phyloP scores from a whole-genome alignment of 768 basidiomycete species.

The Sarcodon aspratus region DNA sequence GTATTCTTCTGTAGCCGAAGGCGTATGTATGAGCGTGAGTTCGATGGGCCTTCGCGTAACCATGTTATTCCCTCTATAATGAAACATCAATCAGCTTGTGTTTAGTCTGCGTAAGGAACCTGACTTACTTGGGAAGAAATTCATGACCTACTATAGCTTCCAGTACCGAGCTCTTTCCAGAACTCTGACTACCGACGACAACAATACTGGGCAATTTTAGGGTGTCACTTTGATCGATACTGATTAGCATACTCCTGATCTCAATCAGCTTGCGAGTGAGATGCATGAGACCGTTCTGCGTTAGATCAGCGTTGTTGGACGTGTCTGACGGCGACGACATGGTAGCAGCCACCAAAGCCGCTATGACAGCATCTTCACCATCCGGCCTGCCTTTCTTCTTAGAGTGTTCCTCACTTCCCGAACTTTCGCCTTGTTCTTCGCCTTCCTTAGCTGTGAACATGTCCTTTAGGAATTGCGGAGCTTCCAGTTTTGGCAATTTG shows the following conservation, averaged over 20 bases:
- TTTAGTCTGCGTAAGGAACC: not conserved
- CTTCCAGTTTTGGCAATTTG: constrained; percentile 41
- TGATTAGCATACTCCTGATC: constrained; percentile 87
- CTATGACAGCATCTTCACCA: constrained; percentile 53
- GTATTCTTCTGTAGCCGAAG: constrained; percentile 61
- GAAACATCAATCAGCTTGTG: not conserved
- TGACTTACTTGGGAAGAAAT: constrained; percentile 92
- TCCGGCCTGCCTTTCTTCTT: constrained; percentile 27
- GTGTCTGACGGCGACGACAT: constrained; percentile 67
- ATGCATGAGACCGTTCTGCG: constrained; percentile 82
- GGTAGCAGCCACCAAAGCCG: constrained; percentile 67
- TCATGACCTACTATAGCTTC: constrained; percentile 98
- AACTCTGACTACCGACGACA: constrained; percentile 96
- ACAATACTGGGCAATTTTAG: constrained; percentile 96
- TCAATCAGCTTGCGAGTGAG: constrained; percentile 93
- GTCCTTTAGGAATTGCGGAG: constrained; percentile 62
- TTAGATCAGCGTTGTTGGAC: constrained; percentile 21
- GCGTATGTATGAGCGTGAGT: constrained; percentile 91
- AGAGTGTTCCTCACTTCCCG: constrained; percentile 22
- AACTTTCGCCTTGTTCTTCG: constrained; percentile 9
- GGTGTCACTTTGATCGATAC: constrained; percentile 91
- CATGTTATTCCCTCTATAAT: constrained; percentile 93
- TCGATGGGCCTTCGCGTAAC: constrained; percentile 98
- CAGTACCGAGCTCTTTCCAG: constrained; percentile 94
- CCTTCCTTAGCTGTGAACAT: constrained; percentile 27